Conservation (phyloP, 2,329 filamentous ascomycete genomes). For the Emergomyces orientalis region DNA sequence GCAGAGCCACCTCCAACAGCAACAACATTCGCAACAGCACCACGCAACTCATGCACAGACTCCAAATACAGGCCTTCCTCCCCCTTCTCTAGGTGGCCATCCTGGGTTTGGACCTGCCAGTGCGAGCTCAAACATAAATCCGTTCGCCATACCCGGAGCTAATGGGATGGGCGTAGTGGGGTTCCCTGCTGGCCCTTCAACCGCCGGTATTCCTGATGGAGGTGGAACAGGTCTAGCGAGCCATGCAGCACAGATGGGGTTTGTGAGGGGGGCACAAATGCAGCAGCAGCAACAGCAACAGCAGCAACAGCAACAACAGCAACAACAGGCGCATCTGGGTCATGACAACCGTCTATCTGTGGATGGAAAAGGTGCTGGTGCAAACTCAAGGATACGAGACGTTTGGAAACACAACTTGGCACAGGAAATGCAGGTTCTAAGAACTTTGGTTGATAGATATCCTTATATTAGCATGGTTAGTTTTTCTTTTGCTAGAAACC, state of each 20-base stretch:
- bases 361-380: conserved; percentile 48
- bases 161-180: conserved; percentile 52
- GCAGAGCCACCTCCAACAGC: conserved; percentile 39
- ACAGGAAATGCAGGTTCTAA: conserved; percentile 78
- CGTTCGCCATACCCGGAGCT: conserved; percentile 48
- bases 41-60: conserved; percentile 35
- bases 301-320: conserved; percentile 43
- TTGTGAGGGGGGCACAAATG: conserved; percentile 63
- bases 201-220: conserved; percentile 35
- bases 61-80: conserved; percentile 41
- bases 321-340: conserved; percentile 32
- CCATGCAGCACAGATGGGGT: conserved; percentile 80
- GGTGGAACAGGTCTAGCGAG: conserved; percentile 66
- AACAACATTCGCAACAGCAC: conserved; percentile 38
- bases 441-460: conserved; percentile 79
- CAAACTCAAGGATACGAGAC: conserved; percentile 77
- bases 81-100: conserved; percentile 54
- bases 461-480: conserved; percentile 96
- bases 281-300: conserved; percentile 52
- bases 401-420: conserved; percentile 90
- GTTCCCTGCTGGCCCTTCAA: conserved; percentile 48
- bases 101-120: conserved; percentile 57
- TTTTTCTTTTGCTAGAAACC: conserved; percentile 10
- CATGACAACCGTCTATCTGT: conserved; percentile 47
- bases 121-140: conserved; percentile 58